Evolutionary conservation across 257 asterid genomes (phyloP).

Genomic region (Euphrasia confusa): DNA sequence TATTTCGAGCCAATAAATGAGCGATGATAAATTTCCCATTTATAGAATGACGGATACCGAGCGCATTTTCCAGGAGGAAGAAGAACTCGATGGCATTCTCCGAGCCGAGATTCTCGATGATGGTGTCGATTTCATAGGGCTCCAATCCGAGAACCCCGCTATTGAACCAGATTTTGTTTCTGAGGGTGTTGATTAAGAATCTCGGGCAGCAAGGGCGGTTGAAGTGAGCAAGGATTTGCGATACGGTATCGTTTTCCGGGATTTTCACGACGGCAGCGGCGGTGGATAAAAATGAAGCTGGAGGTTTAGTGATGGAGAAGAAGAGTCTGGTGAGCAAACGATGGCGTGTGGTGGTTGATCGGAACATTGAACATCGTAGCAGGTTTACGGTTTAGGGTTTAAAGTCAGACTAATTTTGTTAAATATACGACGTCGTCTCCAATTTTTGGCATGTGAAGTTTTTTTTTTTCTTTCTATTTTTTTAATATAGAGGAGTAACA

Average conservation of each 20-base stretch:
- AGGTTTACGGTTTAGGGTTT: constrained; percentile 32
- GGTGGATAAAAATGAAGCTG: constrained; percentile 20
- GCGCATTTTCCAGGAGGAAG: constrained; percentile 50
- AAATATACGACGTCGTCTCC: constrained; percentile 1
- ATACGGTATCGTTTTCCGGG: constrained; percentile 32
- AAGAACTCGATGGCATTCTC: constrained; percentile 62
- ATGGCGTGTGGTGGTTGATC: constrained; percentile 28
- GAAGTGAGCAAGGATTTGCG: constrained; percentile 39
- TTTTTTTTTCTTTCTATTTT: no score
- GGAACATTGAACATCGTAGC: constrained; percentile 40
- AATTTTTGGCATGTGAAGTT: no score
- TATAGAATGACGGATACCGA: constrained; percentile 45
- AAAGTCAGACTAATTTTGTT: constrained; percentile 9
- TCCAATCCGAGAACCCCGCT: constrained; percentile 31
- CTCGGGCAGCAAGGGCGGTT: constrained; percentile 19
- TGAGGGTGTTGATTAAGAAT: constrained; percentile 28
- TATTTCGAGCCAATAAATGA: constrained; percentile 55
- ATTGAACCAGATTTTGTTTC: constrained; percentile 31
- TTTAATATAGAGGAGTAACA: no score
- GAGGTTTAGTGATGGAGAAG: constrained; percentile 16
- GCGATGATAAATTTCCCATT: constrained; percentile 41
- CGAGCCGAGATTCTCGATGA: constrained; percentile 37
- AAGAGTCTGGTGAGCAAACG: constrained; percentile 24
- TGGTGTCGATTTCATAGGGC: constrained; percentile 40
- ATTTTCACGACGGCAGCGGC: constrained; percentile 12